phyloP scores from a whole-genome alignment of 139 green algal species.

The Coelastrella sp. region DNA sequence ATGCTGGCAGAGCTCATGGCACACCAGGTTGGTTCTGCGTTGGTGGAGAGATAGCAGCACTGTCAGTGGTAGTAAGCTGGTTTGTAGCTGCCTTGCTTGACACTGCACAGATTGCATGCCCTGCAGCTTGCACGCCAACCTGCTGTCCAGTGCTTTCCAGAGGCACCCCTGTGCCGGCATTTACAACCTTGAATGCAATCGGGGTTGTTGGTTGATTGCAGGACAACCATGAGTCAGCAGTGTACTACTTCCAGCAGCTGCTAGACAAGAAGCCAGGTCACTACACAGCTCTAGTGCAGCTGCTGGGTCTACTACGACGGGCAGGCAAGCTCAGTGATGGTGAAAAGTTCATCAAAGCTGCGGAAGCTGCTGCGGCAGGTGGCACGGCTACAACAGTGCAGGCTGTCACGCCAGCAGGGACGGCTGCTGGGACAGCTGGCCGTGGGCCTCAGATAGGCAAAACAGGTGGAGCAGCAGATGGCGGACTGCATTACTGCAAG shows the following conservation, averaged over 20 bases:
- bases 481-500: slow-evolving; percentile 80
- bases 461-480: slow-evolving; percentile 49
- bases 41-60: not conserved
- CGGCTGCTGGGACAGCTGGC: not conserved
- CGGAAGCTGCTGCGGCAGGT: slow-evolving; percentile 26
- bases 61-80: not conserved
- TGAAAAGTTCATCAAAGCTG: slow-evolving; percentile 35
- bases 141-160: too few relatives aligned
- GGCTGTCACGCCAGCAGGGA: not conserved
- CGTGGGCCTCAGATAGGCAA: not conserved
- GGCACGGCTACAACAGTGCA: not conserved
- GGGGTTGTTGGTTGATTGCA: slow-evolving; percentile 28
- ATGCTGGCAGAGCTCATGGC: slow-evolving; percentile 90
- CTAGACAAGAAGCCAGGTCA: slow-evolving; percentile 76
- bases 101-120: too few relatives aligned
- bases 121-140: too few relatives aligned
- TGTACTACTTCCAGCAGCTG: slow-evolving; percentile 86
- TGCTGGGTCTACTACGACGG: slow-evolving; percentile 70
- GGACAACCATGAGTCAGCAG: slow-evolving; percentile 81
- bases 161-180: too few relatives aligned
- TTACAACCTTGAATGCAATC: too few relatives aligned
- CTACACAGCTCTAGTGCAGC: slow-evolving; percentile 76
- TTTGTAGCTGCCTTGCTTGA: not conserved
- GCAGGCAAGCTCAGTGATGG: slow-evolving; percentile 40
- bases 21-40: slow-evolving; percentile 61